Evolutionary conservation across 108 stramenopile species (phyloP), one percentile per base, ranked within the genome.

Genomic region (Nitzschia inconspicua): DNA sequence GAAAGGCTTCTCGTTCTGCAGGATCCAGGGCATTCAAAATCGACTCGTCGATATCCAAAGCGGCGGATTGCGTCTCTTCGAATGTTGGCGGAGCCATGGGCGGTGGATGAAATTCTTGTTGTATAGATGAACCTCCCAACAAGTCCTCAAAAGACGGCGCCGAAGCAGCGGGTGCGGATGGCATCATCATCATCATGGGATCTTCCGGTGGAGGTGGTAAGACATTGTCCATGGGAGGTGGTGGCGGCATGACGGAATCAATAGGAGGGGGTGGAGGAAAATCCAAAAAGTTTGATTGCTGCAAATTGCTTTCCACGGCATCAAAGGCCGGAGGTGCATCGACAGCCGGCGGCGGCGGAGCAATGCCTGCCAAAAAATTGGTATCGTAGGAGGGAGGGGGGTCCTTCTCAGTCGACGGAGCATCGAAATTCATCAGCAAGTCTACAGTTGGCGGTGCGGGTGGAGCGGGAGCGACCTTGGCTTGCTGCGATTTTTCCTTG

Each of bases 401-500:
- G 1, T 52, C 28, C 14, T 47, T 26, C 39, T 3, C 16, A 32
- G 31, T 22, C 18, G 75, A 24, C 13, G 76, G 76, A 13, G 77
- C 70, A 47, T 70, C 70, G 14, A 66, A 67, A 25, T 75, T 68
- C 52, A 49, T 48, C 4, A 75, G 65, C 59, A 75, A 63, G 46
- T 61, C 44, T 0, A 37, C 31, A 10, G 54, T 11, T 39, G 54
- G 43, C 32, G 56, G 42, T 35, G 50, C 41, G 10, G 48, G 26
- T 31, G 29, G 44, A 29, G 57, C 60, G 18, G 14, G 25, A 37
- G 63, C 48, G 20, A 20, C 54, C 30, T 70, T 46, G 5, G 75
- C 73, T 44, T 66, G 41, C 34, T 79, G 75, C 13, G 84, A 70
- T 20, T 80, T 72, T 82, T 91, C 89, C 52, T 91, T 86, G 24